Base-by-base conservation (phyloP, 805 yeast genomes). In the Ogataea pilisensis region DNA sequence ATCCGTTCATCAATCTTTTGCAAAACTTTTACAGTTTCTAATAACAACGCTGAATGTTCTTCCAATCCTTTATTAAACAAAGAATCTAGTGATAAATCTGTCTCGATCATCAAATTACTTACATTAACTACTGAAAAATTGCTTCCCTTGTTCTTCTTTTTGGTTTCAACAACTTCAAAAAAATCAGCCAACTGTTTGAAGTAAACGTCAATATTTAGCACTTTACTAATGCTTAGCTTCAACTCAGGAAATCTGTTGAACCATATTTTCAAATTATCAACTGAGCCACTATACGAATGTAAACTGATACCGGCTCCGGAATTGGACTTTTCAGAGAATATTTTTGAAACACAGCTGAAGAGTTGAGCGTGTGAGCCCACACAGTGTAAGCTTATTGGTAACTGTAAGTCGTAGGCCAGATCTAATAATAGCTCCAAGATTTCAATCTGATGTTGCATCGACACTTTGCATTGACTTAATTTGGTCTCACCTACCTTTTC, bases 281-380 rank as follows among this genome's bases (percentile, higher is more conserved):
- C 46, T 2, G 95, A 82, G 0, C 98, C 98, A 7, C 88, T 78
- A 59, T 80, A 93, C 0, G 96, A 87, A 57, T 91, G 98, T 19
- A 93, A 68, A 29, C 86, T 77, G 1, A 89, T 61, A 3, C 66
- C 57, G 3, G 73, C 60, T 9, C 60, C 57, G 2, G 50, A 48
- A 26, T 41, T 41, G 30, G 30, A 52, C 9, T 29, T 11, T n/a
- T 14, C 14, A 1, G 34, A 14, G 3, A 29, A 17, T 21, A 19
- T 35, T 34, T 41, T 38, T 14, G 51, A 55, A 4, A 78, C 63
- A 1, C 56, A 40, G 13, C 80, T 83, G 38, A 67, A 76, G 12
- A 84, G 56, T 6, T 66, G 54, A 0, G 89, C 87, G 44, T 85
- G 90, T 9, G 85, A 78, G 51, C 83, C 85, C 5, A 91, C 98